phyloP scores from a whole-genome alignment of 2,329 filamentous ascomycete genomes.

The Claviceps digitariae region DNA sequence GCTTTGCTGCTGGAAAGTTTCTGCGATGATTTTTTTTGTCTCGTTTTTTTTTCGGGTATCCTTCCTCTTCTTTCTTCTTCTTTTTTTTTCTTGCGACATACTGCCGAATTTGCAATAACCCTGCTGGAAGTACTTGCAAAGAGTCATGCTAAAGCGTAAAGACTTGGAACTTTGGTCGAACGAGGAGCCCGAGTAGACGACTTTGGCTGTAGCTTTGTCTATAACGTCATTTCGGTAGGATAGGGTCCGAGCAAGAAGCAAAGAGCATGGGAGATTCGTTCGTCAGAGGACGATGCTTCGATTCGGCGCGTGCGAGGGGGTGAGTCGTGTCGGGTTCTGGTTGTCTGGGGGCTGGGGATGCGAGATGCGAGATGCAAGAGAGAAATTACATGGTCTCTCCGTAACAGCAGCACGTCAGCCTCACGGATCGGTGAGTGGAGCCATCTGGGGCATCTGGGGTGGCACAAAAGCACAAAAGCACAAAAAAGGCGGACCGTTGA shows the following conservation, averaged over 20 bases:
- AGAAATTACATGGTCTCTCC: too few relatives aligned
- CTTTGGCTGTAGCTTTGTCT: not conserved
- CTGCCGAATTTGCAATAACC: conserved; percentile 39
- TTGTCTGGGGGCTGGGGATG: too few relatives aligned
- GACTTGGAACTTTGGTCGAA: not conserved
- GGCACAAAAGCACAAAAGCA: too few relatives aligned
- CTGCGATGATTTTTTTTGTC: too few relatives aligned
- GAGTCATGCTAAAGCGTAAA: conserved; percentile 17
- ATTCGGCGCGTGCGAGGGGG: not conserved
- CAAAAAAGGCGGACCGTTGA: too few relatives aligned
- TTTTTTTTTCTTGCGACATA: not conserved
- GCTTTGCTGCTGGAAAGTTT: not conserved
- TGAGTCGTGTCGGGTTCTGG: too few relatives aligned
- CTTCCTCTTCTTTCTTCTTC: too few relatives aligned
- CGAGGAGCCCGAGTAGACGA: not conserved
- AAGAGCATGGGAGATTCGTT: not conserved
- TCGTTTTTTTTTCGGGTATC: too few relatives aligned
- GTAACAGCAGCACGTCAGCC: too few relatives aligned
- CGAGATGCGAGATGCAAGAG: too few relatives aligned
- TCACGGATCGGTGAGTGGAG: too few relatives aligned
- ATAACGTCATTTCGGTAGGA: conserved; percentile 4
- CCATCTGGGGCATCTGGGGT: too few relatives aligned
- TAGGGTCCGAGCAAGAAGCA: not conserved
- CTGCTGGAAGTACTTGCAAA: conserved; percentile 37
- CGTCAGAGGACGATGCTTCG: not conserved